phyloP scores from a whole-genome alignment of 345 rosid genomes.

The Lumnitzera racemosa region DNA sequence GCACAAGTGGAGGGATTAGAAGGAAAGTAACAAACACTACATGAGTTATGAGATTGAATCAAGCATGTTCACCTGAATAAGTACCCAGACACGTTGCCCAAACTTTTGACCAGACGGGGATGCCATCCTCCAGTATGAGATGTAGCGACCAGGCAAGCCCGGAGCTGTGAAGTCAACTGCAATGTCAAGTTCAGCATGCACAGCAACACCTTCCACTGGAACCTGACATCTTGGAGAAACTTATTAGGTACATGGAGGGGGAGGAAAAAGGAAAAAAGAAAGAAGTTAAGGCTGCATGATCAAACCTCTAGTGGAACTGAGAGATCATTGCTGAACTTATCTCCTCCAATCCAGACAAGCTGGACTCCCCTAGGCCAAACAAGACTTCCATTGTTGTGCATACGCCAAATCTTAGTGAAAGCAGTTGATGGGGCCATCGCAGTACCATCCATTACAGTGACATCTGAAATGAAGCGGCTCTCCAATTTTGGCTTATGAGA shows the following conservation, averaged over 20 bases:
- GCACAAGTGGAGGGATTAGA: constrained; percentile 2
- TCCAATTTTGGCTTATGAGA: constrained; percentile 44
- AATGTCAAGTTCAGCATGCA: constrained; percentile 61
- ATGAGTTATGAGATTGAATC: not conserved
- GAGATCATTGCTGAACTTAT: constrained; percentile 33
- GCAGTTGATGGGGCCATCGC: constrained; percentile 59
- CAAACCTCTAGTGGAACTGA: constrained; percentile 55
- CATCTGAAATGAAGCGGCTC: constrained; percentile 77
- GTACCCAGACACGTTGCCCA: constrained; percentile 96
- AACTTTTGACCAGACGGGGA: constrained; percentile 56
- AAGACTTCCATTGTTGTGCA: constrained; percentile 68
- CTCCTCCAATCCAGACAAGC: constrained; percentile 81
- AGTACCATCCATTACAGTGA: constrained; percentile 81
- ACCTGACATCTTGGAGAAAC: constrained; percentile 36
- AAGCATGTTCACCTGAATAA: constrained; percentile 44
- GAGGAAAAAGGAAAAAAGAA: not conserved
- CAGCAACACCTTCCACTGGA: constrained; percentile 52
- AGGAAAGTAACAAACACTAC: not conserved
- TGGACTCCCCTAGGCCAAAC: constrained; percentile 60
- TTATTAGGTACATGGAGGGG: not conserved
- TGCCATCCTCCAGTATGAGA: constrained; percentile 91
- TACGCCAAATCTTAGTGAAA: constrained; percentile 89
- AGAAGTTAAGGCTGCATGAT: constrained; percentile 1
- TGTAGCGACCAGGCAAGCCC: constrained; percentile 60
- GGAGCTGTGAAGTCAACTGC: constrained; percentile 80